phyloP scores from a whole-genome alignment of 1,284 basidiomycete genomes.

The Apiotrichum montevideense region DNA sequence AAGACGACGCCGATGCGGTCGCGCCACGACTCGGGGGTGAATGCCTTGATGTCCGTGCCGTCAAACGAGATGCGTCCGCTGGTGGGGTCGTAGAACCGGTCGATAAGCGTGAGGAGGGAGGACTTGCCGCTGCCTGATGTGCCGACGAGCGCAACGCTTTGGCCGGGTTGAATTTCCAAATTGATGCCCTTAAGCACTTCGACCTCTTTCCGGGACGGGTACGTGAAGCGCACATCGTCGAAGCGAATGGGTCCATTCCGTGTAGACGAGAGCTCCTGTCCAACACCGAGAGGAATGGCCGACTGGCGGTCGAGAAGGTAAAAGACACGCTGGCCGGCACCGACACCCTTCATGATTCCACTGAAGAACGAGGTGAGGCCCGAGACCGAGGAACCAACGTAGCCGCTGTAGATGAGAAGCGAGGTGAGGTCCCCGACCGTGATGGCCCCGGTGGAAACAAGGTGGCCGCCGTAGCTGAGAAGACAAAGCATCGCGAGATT shows the following conservation, averaged over 20 bases:
- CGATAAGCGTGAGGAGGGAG: conserved; percentile 77
- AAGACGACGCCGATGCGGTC: conserved; percentile 81
- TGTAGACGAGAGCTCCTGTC: conserved; percentile 54
- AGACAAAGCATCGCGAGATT: conserved; percentile 86
- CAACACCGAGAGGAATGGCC: conserved; percentile 60
- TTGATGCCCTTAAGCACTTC: conserved; percentile 71
- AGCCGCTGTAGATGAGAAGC: conserved; percentile 86
- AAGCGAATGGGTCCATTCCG: conserved; percentile 67
- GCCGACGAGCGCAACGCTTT: conserved; percentile 88
- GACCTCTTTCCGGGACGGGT: conserved; percentile 73
- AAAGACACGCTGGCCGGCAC: conserved; percentile 87
- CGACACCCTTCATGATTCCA: conserved; percentile 55
- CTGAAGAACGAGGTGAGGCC: conserved; percentile 49
- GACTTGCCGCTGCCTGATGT: conserved; percentile 87
- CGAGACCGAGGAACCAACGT: conserved; percentile 48
- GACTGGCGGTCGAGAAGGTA: conserved; percentile 78
- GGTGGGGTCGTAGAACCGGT: conserved; percentile 89
- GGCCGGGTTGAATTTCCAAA: conserved; percentile 70
- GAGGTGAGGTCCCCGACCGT: conserved; percentile 87
- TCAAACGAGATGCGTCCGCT: conserved; percentile 75
- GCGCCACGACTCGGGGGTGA: conserved; percentile 78
- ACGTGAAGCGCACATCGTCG: conserved; percentile 74
- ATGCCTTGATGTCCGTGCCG: conserved; percentile 79
- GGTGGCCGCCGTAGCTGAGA: conserved; percentile 85
- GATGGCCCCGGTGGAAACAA: conserved; percentile 80